phyloP scores from a whole-genome alignment of 176 grass and related monocot species.

The Pharus latifolius region DNA sequence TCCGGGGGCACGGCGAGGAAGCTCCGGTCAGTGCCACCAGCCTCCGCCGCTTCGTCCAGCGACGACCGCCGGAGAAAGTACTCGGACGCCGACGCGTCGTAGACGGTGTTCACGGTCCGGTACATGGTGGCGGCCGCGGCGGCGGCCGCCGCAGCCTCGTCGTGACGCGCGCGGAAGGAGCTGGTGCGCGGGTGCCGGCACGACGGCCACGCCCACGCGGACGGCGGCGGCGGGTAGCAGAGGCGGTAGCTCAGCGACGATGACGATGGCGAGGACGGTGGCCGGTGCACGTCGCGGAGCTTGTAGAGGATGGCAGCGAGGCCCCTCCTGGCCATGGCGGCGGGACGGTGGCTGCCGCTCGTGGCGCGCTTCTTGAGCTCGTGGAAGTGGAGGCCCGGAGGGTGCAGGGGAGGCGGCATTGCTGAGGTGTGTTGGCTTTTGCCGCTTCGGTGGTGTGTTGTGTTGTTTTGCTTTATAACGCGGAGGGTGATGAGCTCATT shows the following conservation, averaged over 20 bases:
- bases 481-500: neutral
- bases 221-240: conserved; percentile 42
- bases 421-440: conserved; percentile 16
- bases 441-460: neutral
- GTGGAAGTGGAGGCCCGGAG: conserved; percentile 31
- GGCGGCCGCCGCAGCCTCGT: neutral
- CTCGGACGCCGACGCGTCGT: conserved; percentile 29
- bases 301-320: conserved; percentile 43
- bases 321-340: conserved; percentile 38
- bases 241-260: conserved; percentile 5
- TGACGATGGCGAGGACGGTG: neutral
- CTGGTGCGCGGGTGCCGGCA: conserved; percentile 69
- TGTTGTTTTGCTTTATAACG: conserved; percentile 7
- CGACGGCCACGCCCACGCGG: conserved; percentile 74
- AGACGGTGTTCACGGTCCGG: conserved; percentile 56
- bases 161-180: conserved; percentile 50
- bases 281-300: conserved; percentile 28
- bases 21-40: neutral
- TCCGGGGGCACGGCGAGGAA: neutral
- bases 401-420: conserved; percentile 39
- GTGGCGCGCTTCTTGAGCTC: conserved; percentile 30
- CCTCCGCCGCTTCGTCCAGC: conserved; percentile 4
- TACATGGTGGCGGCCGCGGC: conserved; percentile 22
- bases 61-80: conserved; percentile 20
- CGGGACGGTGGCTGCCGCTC: neutral